phyloP scores from a whole-genome alignment of 768 basidiomycete species.

The Kwoniella mangroviensis region DNA sequence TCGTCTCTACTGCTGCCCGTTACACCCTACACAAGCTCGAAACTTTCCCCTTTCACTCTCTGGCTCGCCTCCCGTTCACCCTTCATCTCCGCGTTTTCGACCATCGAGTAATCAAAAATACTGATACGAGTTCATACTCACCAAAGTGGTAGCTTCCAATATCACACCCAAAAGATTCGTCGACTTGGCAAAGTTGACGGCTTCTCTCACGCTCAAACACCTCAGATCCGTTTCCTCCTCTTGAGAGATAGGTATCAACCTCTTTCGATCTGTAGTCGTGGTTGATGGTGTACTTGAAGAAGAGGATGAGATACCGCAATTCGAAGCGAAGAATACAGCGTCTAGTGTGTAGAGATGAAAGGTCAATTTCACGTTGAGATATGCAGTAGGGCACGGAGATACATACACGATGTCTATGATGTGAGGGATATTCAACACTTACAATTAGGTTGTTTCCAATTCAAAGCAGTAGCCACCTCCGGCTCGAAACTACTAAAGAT shows the following conservation, averaged over 20 bases:
- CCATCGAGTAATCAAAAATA: no score
- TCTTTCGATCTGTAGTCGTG: conserved; percentile 12
- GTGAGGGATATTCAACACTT: conserved; percentile 30
- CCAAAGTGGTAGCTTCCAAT: conserved; percentile 83
- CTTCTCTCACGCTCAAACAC: conserved; percentile 76
- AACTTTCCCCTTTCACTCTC: no score
- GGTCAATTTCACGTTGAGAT: no score
- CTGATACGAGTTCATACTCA: conserved; percentile 58
- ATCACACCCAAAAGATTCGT: conserved; percentile 94
- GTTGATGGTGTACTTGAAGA: neutral
- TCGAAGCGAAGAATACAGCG: conserved; percentile 90
- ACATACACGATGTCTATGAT: no score
- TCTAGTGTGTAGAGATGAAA: conserved; percentile 17
- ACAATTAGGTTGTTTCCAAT: conserved; percentile 99
- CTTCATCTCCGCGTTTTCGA: no score
- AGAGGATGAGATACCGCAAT: conserved; percentile 70
- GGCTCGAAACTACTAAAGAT: conserved; percentile 93
- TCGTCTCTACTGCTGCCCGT: no score
- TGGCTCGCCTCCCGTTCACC: no score
- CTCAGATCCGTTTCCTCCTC: conserved; percentile 60
- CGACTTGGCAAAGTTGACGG: conserved; percentile 87
- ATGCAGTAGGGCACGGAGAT: no score
- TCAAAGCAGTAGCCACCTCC: conserved; percentile 83
- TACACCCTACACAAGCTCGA: no score
- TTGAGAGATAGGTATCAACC: conserved; percentile 39